Conservation (phyloP, 2,329 filamentous ascomycete species). For the Aspergillus alliaceus region DNA sequence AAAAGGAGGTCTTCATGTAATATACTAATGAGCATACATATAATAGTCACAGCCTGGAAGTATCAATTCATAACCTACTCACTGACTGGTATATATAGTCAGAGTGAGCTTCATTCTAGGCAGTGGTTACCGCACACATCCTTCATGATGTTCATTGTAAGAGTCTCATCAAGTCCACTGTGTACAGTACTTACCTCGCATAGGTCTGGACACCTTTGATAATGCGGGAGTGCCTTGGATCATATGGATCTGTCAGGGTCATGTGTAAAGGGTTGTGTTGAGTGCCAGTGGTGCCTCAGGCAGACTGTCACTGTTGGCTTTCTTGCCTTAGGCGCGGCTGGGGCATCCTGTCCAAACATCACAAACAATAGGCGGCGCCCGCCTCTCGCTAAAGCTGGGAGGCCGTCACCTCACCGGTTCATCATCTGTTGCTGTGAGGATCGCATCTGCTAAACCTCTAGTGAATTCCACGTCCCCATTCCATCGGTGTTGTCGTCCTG, state of each 20-base stretch:
- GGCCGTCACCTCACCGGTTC: constrained; percentile 28
- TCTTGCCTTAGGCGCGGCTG: constrained; percentile 15
- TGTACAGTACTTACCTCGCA: too few species aligned
- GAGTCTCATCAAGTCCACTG: too few species aligned
- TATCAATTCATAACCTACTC: too few species aligned
- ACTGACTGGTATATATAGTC: too few species aligned
- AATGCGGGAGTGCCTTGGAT: too few species aligned
- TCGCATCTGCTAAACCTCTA: constrained; percentile 22
- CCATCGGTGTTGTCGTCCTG: constrained; percentile 7
- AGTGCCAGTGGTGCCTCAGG: background rate
- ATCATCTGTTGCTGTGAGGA: constrained; percentile 24
- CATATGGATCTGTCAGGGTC: too few species aligned
- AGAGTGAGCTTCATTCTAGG: too few species aligned
- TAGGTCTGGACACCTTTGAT: too few species aligned
- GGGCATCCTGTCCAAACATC: constrained; percentile 9
- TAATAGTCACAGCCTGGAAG: background rate
- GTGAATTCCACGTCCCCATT: constrained; percentile 15
- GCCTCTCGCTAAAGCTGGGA: constrained; percentile 25
- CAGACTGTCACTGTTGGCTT: background rate
- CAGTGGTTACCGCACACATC: too few species aligned
- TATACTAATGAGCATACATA: background rate
- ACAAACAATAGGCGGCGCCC: constrained; percentile 21
- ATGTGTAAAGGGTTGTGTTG: background rate
- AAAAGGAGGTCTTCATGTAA: too few species aligned
- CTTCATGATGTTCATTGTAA: too few species aligned